These are phyloP conservation scores for Iris macrosiphon DNA, from an alignment of 106 monocot genomes.

Conservation along the genomic window DNA sequence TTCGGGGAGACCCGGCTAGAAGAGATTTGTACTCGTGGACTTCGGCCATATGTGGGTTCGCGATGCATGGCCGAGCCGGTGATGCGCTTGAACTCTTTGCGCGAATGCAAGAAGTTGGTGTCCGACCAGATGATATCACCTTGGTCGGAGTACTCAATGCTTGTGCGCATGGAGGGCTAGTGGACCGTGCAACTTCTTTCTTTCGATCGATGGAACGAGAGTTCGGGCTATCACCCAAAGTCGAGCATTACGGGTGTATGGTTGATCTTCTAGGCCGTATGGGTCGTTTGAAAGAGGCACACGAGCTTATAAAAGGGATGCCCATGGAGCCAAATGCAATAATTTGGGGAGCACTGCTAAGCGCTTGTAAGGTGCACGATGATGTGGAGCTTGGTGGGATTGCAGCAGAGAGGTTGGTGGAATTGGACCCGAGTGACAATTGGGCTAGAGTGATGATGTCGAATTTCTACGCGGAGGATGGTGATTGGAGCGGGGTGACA, in stretches of 20 bases:
- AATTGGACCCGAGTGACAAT: conserved; percentile 19
- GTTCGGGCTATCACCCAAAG: conserved; percentile 14
- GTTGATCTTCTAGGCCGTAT: conserved; percentile 21
- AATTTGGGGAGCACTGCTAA: conserved; percentile 18
- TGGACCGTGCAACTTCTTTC: conserved; percentile 1
- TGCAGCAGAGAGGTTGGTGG: conserved; percentile 19
- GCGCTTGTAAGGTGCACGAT: conserved; percentile 17
- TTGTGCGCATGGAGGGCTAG: conserved; percentile 17
- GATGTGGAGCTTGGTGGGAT: conserved; percentile 21
- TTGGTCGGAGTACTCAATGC: conserved; percentile 15
- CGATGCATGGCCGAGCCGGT: conserved; percentile 18
- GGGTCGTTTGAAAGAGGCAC: conserved; percentile 14
- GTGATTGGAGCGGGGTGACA: conserved; percentile 14
- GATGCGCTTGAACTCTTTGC: conserved; percentile 14
- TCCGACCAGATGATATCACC: conserved; percentile 15
- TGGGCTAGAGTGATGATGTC: conserved; percentile 37
- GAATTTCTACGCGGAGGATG: conserved; percentile 19
- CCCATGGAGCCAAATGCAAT: conserved; percentile 18
- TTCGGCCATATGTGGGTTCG: conserved; percentile 30
- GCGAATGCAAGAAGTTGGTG: conserved; percentile 9
- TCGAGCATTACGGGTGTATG: conserved; percentile 32
- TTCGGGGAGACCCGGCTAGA: conserved; percentile 1
- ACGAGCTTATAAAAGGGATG: conserved; percentile 21
- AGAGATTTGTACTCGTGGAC: conserved; percentile 27
- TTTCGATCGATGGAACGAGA: conserved; percentile 9